These are phyloP conservation scores for Cyathus striatus DNA, from an alignment of 768 basidiomycete genomes.

Conservation along the genomic window DNA sequence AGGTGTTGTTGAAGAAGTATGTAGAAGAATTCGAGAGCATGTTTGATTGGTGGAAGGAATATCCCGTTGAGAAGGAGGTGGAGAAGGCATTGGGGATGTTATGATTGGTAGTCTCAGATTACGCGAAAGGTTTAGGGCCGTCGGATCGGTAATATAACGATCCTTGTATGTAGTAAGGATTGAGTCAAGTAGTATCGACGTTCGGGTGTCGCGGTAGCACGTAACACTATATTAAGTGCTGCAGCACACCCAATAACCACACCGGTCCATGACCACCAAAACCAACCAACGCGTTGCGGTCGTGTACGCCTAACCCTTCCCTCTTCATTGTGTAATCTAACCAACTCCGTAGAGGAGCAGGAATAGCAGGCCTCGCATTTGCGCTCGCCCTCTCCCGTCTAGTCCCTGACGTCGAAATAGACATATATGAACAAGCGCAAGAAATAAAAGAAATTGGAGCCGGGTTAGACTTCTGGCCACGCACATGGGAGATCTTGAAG, in stretches of 20 bases:
- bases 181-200: too few relatives aligned
- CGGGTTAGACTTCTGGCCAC: not conserved
- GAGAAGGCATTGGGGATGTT: not conserved
- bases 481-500: not conserved
- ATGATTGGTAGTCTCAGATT: not conserved
- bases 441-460: constrained; percentile 1
- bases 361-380: not conserved
- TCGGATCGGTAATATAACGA: too few relatives aligned
- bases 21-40: not conserved
- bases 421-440: not conserved
- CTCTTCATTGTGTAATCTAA: too few relatives aligned
- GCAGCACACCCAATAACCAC: too few relatives aligned
- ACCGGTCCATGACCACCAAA: too few relatives aligned
- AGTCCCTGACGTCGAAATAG: not conserved
- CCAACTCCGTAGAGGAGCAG: not conserved
- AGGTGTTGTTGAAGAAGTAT: not conserved
- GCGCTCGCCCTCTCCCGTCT: not conserved
- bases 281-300: too few relatives aligned
- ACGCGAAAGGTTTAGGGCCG: too few relatives aligned
- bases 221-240: too few relatives aligned
- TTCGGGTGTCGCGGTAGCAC: too few relatives aligned
- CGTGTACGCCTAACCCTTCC: too few relatives aligned
- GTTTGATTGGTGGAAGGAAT: not conserved
- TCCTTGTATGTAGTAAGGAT: too few relatives aligned
- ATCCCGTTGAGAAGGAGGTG: not conserved